Percentiles rank a stretch among this genome's conserved stretches.
Conservation (phyloP, 2,329 filamentous ascomycete genomes). For the Akanthomyces dipterigenus region DNA sequence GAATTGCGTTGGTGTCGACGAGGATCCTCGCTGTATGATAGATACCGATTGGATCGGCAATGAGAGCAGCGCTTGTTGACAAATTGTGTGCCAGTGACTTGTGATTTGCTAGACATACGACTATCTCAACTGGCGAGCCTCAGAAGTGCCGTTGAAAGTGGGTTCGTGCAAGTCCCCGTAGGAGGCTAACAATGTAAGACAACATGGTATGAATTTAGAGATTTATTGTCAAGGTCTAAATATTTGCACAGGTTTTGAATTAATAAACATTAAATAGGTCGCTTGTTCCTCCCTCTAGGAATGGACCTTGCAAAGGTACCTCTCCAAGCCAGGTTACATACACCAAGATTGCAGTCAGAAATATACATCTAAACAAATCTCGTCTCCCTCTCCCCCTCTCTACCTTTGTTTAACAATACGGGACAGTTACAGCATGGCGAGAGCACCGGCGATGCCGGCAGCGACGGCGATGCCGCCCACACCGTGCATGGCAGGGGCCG, state of each 20-base stretch:
- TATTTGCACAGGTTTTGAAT: neutral
- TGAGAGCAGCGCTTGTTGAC: slow-evolving; percentile 7
- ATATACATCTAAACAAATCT: neutral
- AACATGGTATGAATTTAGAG: neutral
- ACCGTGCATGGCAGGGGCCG: slow-evolving; percentile 25
- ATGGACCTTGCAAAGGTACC: neutral
- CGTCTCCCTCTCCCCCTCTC: neutral
- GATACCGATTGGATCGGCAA: slow-evolving; percentile 11
- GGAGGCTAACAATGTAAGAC: neutral
- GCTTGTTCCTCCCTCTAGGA: neutral
- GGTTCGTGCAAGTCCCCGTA: neutral
- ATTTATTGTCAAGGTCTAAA: neutral
- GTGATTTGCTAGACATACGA: neutral
- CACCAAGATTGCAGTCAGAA: neutral
- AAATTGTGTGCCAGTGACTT: neutral
- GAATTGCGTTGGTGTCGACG: slow-evolving; percentile 4
- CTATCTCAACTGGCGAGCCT: too few species aligned
- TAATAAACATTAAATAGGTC: neutral
- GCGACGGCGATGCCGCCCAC: slow-evolving; percentile 25
- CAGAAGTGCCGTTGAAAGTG: too few species aligned
- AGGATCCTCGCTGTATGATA: slow-evolving; percentile 8
- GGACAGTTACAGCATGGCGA: slow-evolving; percentile 29
- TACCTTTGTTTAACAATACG: too few species aligned
- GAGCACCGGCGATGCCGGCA: slow-evolving; percentile 30
- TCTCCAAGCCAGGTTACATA: neutral